Evolutionary conservation across 2,329 filamentous ascomycete genomes (phyloP).

Genomic region (Amauroascus niger): DNA sequence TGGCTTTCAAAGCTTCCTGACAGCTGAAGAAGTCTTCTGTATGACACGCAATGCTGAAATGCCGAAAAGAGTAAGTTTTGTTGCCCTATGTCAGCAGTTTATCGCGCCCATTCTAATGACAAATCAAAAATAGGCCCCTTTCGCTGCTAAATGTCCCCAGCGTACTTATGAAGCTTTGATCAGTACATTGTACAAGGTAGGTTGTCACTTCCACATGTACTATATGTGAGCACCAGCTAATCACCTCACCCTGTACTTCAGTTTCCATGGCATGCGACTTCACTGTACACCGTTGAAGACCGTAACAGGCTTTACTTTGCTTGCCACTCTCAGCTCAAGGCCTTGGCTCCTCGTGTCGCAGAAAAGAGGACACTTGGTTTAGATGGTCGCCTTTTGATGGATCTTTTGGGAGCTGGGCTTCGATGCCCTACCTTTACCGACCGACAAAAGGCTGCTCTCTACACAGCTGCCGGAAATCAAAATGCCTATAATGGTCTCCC

Average conservation of each 20-base stretch:
- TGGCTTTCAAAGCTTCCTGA: constrained; percentile 45
- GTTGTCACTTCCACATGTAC: not conserved
- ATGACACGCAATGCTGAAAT: constrained; percentile 41
- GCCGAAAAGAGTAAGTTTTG: constrained; percentile 40
- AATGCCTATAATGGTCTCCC: constrained; percentile 18
- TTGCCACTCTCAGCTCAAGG: constrained; percentile 37
- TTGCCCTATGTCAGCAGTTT: not conserved
- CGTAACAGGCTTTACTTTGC: constrained; percentile 39
- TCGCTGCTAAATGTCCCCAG: constrained; percentile 41
- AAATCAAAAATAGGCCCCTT: constrained; percentile 36
- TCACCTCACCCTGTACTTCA: constrained; percentile 19
- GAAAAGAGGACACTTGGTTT: constrained; percentile 30
- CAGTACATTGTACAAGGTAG: constrained; percentile 43
- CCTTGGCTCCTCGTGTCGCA: constrained; percentile 58
- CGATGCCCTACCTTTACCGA: constrained; percentile 38
- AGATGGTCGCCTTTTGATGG: constrained; percentile 30
- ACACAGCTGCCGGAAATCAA: constrained; percentile 23
- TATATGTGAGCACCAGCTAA: not conserved
- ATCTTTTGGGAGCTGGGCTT: constrained; percentile 34
- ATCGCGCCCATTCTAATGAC: not conserved
- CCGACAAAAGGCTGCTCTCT: constrained; percentile 34
- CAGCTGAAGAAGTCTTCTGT: constrained; percentile 41
- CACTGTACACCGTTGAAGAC: constrained; percentile 40
- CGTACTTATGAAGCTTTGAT: constrained; percentile 47
- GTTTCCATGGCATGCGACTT: constrained; percentile 43